These are phyloP conservation scores for Phytopythium litorale DNA, from an alignment of 352 stramenopile species.

Conservation along the genomic window DNA sequence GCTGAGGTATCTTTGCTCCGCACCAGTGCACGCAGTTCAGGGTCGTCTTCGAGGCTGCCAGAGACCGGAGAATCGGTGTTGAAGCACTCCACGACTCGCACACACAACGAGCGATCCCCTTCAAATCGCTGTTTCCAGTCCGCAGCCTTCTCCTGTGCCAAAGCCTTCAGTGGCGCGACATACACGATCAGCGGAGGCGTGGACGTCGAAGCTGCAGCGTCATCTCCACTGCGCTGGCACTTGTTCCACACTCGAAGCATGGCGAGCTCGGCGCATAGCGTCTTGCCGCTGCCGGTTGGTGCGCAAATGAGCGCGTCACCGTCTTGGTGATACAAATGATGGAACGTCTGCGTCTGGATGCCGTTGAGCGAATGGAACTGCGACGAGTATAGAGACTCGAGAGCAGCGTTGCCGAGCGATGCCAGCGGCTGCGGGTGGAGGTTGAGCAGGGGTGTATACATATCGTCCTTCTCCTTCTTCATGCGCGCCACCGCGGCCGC, in stretches of 20 bases:
- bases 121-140: conserved; percentile 96
- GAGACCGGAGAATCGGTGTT: neutral
- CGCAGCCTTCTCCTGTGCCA: conserved; percentile 94
- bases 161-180: conserved; percentile 96
- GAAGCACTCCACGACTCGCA: conserved; percentile 89
- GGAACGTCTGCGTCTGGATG: conserved; percentile 98
- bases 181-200: conserved; percentile 89
- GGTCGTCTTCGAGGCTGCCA: conserved; percentile 3
- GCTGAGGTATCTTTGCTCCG: conserved; percentile 65
- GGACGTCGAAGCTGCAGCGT: neutral
- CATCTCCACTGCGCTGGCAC: conserved; percentile 1
- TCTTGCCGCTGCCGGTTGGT: conserved; percentile 97
- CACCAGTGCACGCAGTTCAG: conserved; percentile 16
- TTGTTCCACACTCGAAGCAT: conserved; percentile 94
- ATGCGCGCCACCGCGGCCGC: conserved; percentile 21
- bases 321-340: conserved; percentile 96
- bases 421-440: conserved; percentile 93
- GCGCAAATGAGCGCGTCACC: conserved; percentile 95
- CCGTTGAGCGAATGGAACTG: conserved; percentile 88
- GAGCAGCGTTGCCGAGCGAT: conserved; percentile 90
- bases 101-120: conserved; percentile 63
- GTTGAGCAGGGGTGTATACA: conserved; percentile 90
- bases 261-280: conserved; percentile 95
- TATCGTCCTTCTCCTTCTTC: conserved; percentile 59
- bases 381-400: conserved; percentile 90